Evolutionary conservation across 805 yeast species (phyloP), one percentile per base, ranked within the genome.

Genomic region (Teunomyces gatunensis): DNA sequence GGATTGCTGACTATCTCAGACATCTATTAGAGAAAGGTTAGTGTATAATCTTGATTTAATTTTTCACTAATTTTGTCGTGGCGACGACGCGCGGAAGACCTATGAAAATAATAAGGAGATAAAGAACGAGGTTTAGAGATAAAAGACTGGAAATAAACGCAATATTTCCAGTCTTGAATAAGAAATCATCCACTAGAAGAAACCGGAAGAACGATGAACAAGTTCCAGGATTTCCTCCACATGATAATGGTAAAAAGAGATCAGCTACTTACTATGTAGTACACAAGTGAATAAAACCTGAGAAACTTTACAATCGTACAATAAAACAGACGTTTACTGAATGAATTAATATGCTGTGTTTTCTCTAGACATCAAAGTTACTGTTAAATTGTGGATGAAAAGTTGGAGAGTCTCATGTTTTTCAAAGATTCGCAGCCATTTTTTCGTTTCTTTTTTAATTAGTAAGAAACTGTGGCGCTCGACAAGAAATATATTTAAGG

Each of bases 1-100:
- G 89, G 83, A 63, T 86, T 87, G 57, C 80, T 79, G 47, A 89
- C 94, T 57, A 83, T 51, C 43, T 60, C 63, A 41, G 73, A 58
- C 75, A 71, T 71, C 47, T 33, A 29, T 25, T 25, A 39, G 39
- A 37, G 47, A 39, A 7, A 7, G 27, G 39, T 23, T 25, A 39
- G 25, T 29, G 42, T 20, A 15, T 32, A 21, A 21, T 15, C 17
- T 28, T 28, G 18, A 29, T 32, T 37, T 20, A 37, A 37, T 37
- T 37, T 37, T 37, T 32, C 34, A 32, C 35, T 12, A 18, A 29
- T 39, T 39, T 45, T 45, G 29, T 25, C 35, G 49, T 47, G 42
- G 49, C 49, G 35, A 36, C 37, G 23, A 18, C 34, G 23, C 44
- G 36, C 27, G 35, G 35, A 4, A 32, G 10, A 13, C 3, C 17